Evolutionary conservation across 2,329 filamentous ascomycete genomes (phyloP), one percentile per base, ranked within the genome.

Genomic region (Pestalotiopsis sp.): DNA sequence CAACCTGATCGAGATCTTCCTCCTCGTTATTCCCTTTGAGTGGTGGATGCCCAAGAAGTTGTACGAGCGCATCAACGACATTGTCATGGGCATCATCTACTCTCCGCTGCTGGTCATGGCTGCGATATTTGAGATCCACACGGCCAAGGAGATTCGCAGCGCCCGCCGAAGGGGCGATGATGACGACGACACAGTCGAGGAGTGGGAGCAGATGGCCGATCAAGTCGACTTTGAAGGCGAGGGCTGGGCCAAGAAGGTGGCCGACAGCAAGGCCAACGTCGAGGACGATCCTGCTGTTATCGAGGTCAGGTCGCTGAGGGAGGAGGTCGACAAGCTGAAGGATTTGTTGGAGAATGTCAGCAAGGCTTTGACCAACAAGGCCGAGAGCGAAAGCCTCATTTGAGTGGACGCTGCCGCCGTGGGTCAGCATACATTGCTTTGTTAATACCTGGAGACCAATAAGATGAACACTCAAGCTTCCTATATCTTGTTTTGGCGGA

Each of bases 1-100:
- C 81, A 99, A 99, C 79, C 86, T 99, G 2, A 88, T 99, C 70
- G 96, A 99, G 79, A 90, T 98, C 20, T 85, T 97, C 70, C 84
- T 88, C 70, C 87, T 98, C 3, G 88, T 92, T 52, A 77, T 97
- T 0, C 93, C 93, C 0, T 91, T 97, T 66, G 96, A 98, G 83
- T 99, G 96, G 96, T 99, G 95, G 96, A 87, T 99, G 85, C 83
- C 88, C n/a, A 88, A 89, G 70, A 75, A 84, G 6, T 80, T 80
- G 2, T 99, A 98, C 78, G 92, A 95, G 73, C 87, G 87, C 41
- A 82, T 98, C 67, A 99, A 99, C 80, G 93, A 98, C 79, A 86
- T 89, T 66, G 90, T 98, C 75, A 98, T 98, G 95, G 91, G 87
- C 1, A 75, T 92, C 59, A 85, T 98, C 14, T 99, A 99, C 82